These are phyloP conservation scores for Cutaneotrichosporon sp. DNA, from an alignment of 1,284 basidiomycete genomes.

Conservation along the genomic window DNA sequence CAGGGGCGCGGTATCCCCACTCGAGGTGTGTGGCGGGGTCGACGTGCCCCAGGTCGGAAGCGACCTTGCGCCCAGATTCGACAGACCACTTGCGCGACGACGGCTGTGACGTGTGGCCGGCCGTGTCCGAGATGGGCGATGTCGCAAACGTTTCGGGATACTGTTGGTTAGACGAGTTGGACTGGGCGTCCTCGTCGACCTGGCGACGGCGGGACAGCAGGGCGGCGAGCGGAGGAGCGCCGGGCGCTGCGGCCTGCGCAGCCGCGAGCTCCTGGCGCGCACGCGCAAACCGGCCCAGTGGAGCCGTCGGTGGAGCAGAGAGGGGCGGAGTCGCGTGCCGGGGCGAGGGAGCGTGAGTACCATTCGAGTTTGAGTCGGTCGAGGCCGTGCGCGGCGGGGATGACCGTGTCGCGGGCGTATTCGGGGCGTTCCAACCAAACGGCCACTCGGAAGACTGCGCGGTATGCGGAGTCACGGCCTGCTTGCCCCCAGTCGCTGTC, in stretches of 20 bases:
- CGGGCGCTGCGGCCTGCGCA: constrained; percentile 14
- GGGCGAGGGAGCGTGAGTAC: constrained; percentile 12
- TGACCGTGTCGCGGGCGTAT: background rate
- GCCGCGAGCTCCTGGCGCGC: constrained; percentile 26
- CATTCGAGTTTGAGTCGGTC: constrained; percentile 8
- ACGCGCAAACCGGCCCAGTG: constrained; percentile 32
- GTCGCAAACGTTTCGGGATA: constrained; percentile 14
- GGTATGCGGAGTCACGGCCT: background rate
- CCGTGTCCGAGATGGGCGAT: constrained; percentile 12
- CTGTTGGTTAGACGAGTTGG: background rate
- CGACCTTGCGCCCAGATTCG: constrained; percentile 14
- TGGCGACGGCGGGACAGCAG: constrained; percentile 21
- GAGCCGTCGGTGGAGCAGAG: constrained; percentile 4
- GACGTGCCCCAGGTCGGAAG: constrained; percentile 15
- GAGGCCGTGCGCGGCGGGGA: constrained; percentile 9
- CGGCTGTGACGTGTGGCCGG: background rate
- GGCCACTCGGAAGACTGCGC: constrained; percentile 8
- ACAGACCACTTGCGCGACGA: constrained; percentile 13
- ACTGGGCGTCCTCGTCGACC: constrained; percentile 18
- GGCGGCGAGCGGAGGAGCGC: constrained; percentile 13
- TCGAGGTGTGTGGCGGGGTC: constrained; percentile 16
- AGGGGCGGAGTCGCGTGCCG: constrained; percentile 3
- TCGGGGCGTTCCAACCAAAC: constrained; percentile 2
- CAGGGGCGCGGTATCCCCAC: constrained; percentile 16
- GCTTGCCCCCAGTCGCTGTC: background rate